phyloP scores from a whole-genome alignment of 768 basidiomycete genomes.

The Russula virescens region DNA sequence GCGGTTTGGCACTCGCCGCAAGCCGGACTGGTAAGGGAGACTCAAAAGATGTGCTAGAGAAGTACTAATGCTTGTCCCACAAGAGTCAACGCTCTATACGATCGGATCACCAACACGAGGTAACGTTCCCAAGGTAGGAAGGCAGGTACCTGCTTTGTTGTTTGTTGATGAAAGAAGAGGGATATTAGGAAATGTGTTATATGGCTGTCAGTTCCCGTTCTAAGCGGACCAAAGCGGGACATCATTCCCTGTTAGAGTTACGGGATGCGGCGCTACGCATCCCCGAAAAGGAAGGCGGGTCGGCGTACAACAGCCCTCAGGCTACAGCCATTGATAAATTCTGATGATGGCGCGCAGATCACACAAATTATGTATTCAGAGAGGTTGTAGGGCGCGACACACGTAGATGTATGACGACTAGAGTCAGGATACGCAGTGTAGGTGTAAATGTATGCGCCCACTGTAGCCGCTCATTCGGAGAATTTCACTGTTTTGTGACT shows the following conservation, averaged over 20 bases:
- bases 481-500: no score
- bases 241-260: neutral
- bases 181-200: neutral
- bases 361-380: neutral
- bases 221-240: neutral
- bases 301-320: neutral
- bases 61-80: no score
- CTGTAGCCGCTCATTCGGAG: neutral
- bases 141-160: neutral
- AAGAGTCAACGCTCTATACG: no score
- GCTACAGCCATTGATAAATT: neutral
- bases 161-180: neutral
- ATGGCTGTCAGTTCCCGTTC: constrained; percentile 4
- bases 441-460: constrained; percentile 7
- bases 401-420: neutral
- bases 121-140: neutral
- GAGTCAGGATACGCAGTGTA: constrained; percentile 4
- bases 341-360: constrained; percentile 15
- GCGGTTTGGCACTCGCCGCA: neutral
- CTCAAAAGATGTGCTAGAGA: neutral
- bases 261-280: neutral
- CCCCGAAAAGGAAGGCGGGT: neutral
- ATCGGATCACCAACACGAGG: neutral
- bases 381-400: neutral
- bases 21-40: neutral